Conservation (phyloP, 768 basidiomycete genomes). For the Tricholoma furcatifolium region DNA sequence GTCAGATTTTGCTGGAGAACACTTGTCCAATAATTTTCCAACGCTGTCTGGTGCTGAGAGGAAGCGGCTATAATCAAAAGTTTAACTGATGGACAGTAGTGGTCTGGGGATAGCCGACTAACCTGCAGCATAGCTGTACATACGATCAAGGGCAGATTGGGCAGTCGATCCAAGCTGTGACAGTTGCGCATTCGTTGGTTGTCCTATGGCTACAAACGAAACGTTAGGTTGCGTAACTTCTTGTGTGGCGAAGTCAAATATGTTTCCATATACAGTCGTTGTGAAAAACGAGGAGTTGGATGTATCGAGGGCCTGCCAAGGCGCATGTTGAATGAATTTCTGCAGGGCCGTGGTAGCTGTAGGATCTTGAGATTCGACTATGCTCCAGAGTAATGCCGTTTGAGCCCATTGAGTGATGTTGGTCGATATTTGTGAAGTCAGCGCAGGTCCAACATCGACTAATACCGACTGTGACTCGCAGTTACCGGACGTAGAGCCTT, state of each 20-base stretch:
- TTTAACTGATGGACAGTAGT: not conserved
- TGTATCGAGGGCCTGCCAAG: slow-evolving; percentile 42
- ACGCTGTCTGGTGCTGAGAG: slow-evolving; percentile 44
- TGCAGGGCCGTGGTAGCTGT: slow-evolving; percentile 37
- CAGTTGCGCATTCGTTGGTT: slow-evolving; percentile 46
- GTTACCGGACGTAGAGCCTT: slow-evolving; percentile 39
- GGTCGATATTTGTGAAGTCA: slow-evolving; percentile 37
- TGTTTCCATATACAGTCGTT: slow-evolving; percentile 47
- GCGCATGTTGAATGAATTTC: slow-evolving; percentile 43
- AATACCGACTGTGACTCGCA: slow-evolving; percentile 55
- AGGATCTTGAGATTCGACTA: slow-evolving; percentile 49
- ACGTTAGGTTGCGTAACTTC: slow-evolving; percentile 41
- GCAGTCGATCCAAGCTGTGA: slow-evolving; percentile 38
- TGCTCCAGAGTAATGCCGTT: slow-evolving; percentile 58
- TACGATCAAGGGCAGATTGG: slow-evolving; percentile 45
- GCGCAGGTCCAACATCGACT: slow-evolving; percentile 50
- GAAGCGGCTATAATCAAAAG: slow-evolving; percentile 47
- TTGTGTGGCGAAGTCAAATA: slow-evolving; percentile 60
- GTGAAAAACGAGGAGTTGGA: slow-evolving; percentile 39
- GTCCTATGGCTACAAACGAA: slow-evolving; percentile 45
- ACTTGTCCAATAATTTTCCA: slow-evolving; percentile 54
- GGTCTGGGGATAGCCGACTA: slow-evolving; percentile 18
- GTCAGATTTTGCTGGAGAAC: slow-evolving; percentile 43
- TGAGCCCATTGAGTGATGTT: slow-evolving; percentile 60
- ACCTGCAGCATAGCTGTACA: slow-evolving; percentile 64